Percentiles rank a stretch among this genome's conserved stretches.
These are phyloP conservation scores for Lachancea thermotolerans DNA, from an alignment of 805 yeast genomes.

Conservation along the genomic window DNA sequence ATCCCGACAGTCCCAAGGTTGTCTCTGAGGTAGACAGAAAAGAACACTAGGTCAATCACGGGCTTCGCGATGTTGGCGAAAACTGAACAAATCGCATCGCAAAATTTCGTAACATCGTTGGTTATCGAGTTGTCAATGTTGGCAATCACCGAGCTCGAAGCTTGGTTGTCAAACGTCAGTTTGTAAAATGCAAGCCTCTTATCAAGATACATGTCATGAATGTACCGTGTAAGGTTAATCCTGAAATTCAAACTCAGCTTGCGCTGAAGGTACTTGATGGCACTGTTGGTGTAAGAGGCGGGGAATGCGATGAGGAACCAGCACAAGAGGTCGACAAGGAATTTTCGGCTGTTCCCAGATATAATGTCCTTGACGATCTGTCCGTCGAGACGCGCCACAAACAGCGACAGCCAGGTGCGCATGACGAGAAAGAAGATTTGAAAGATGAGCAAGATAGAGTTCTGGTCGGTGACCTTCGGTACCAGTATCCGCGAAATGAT, in stretches of 20 bases:
- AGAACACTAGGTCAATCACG: constrained; percentile 74
- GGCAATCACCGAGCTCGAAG: constrained; percentile 39
- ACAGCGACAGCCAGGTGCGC: constrained; percentile 79
- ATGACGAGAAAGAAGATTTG: constrained; percentile 71
- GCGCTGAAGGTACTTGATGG: constrained; percentile 73
- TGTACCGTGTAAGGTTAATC: constrained; percentile 73
- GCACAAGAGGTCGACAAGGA: constrained; percentile 67
- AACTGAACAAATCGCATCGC: constrained; percentile 72
- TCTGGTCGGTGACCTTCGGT: constrained; percentile 66
- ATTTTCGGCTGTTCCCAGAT: constrained; percentile 68
- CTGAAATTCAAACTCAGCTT: constrained; percentile 77
- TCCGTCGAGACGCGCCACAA: constrained; percentile 87
- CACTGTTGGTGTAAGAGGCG: constrained; percentile 86
- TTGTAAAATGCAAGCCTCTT: constrained; percentile 77
- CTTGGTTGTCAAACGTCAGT: constrained; percentile 50
- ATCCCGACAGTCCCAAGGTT: constrained; percentile 85
- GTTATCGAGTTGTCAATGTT: constrained; percentile 79
- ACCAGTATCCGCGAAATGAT: constrained; percentile 77
- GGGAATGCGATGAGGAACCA: constrained; percentile 92
- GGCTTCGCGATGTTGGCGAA: constrained; percentile 92
- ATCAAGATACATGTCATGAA: constrained; percentile 86
- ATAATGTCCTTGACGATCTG: constrained; percentile 85
- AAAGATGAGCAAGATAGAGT: constrained; percentile 54
- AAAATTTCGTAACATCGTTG: constrained; percentile 73
- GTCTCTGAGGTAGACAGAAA: constrained; percentile 75